Conservation (phyloP, 2,329 filamentous ascomycete genomes). For the Pleoardoris graminearum region DNA sequence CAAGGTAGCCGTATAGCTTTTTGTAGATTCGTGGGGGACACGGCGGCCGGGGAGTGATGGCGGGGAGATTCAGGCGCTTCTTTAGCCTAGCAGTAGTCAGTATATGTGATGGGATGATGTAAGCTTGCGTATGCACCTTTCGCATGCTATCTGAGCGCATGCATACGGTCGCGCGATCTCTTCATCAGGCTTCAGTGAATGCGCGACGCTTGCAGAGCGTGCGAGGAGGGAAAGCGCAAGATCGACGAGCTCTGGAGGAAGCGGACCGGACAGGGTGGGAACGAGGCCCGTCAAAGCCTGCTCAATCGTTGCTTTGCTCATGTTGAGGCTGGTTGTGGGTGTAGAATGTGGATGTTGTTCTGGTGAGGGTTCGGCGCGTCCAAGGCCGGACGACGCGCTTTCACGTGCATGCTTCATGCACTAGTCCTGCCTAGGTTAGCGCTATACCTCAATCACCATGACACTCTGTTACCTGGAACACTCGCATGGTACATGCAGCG, state of each 20-base stretch:
- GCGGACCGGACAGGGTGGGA: slow-evolving; percentile 41
- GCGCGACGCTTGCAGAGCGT: slow-evolving; percentile 52
- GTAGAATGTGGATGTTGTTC: neutral
- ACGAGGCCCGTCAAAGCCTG: slow-evolving; percentile 49
- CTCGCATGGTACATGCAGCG: too few species aligned
- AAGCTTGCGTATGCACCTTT: slow-evolving; percentile 61
- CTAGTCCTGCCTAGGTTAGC: too few species aligned
- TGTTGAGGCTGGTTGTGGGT: slow-evolving; percentile 15
- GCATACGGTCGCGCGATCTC: slow-evolving; percentile 45
- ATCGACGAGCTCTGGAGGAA: slow-evolving; percentile 39
- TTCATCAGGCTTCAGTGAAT: slow-evolving; percentile 47
- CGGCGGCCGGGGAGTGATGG: slow-evolving; percentile 41
- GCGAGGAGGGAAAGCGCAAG: slow-evolving; percentile 39
- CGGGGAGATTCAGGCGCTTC: slow-evolving; percentile 39
- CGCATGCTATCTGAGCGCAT: slow-evolving; percentile 69
- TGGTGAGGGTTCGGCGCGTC: slow-evolving; percentile 1
- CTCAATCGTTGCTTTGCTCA: slow-evolving; percentile 38
- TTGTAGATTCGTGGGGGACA: slow-evolving; percentile 65
- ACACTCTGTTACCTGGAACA: too few species aligned
- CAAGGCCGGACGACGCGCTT: neutral
- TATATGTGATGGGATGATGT: neutral
- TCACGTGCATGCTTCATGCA: too few species aligned
- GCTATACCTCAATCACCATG: too few species aligned
- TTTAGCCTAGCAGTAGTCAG: slow-evolving; percentile 65
- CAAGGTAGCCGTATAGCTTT: slow-evolving; percentile 79